phyloP scores from a whole-genome alignment of 371 early-diverging fungal genomes.

The Mucor lusitanicus region DNA sequence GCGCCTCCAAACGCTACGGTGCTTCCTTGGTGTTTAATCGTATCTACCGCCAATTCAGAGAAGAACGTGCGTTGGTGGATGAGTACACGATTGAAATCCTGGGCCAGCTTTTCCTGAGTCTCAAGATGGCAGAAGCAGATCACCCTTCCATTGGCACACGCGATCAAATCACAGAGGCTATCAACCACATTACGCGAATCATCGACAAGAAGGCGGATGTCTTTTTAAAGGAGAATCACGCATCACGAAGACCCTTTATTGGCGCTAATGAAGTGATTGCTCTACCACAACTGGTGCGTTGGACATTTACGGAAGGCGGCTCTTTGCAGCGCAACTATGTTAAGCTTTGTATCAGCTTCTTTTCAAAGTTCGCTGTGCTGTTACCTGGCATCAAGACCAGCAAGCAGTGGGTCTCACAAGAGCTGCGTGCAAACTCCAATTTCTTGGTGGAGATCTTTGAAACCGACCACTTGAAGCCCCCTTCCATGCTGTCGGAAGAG shows the following conservation, averaged over 20 bases:
- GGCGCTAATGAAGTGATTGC: slow-evolving; percentile 41
- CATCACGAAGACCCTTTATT: slow-evolving; percentile 51
- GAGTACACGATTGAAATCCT: slow-evolving; percentile 71
- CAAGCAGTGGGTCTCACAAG: slow-evolving; percentile 28
- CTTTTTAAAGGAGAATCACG: slow-evolving; percentile 42
- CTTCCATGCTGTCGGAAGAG: not conserved
- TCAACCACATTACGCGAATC: slow-evolving; percentile 65
- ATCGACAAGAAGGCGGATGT: slow-evolving; percentile 45
- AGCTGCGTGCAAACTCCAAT: not conserved
- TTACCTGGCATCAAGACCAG: slow-evolving; percentile 22
- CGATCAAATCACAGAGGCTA: slow-evolving; percentile 55
- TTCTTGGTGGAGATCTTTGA: slow-evolving; percentile 25
- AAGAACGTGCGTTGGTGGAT: slow-evolving; percentile 61
- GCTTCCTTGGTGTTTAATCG: slow-evolving; percentile 72
- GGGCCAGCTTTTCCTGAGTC: slow-evolving; percentile 65
- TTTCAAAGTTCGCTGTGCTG: slow-evolving; percentile 36
- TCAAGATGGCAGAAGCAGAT: slow-evolving; percentile 68
- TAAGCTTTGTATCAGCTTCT: slow-evolving; percentile 57
- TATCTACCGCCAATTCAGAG: slow-evolving; percentile 70
- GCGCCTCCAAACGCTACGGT: slow-evolving; percentile 67
- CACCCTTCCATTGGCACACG: slow-evolving; percentile 65
- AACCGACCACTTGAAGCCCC: slow-evolving; percentile 7
- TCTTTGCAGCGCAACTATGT: slow-evolving; percentile 61
- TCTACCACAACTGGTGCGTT: slow-evolving; percentile 52
- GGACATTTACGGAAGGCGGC: slow-evolving; percentile 64